These are phyloP conservation scores for Haplosporangium sp. DNA, from an alignment of 371 early-diverging fungal species.

Conservation along the genomic window DNA sequence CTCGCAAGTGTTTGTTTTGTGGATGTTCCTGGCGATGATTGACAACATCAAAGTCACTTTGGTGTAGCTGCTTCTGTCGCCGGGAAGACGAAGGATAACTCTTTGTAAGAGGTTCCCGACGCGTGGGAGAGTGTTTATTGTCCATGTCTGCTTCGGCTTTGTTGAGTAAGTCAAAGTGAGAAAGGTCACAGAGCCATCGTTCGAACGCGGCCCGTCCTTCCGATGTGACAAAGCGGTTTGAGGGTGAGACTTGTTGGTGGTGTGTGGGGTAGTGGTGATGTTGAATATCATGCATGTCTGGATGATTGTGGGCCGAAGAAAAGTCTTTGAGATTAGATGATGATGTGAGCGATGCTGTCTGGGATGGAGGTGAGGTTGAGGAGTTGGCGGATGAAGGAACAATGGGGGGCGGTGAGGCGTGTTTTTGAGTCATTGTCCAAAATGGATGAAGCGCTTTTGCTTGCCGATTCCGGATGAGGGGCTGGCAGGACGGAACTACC, in stretches of 20 bases:
- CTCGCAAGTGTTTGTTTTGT: no score
- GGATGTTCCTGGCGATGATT: no score
- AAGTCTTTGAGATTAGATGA: background rate
- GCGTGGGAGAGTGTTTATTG: no score
- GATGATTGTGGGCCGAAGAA: background rate
- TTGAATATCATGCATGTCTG: background rate
- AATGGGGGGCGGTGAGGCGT: background rate
- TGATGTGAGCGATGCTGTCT: background rate
- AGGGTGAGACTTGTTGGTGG: background rate
- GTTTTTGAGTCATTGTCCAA: background rate
- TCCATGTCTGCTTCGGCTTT: background rate
- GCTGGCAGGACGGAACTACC: no score
- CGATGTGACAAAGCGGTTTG: background rate
- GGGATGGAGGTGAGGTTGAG: background rate
- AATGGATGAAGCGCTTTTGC: no score
- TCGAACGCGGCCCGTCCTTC: background rate
- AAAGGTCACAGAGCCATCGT: background rate
- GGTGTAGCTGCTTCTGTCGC: no score
- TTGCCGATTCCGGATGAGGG: no score
- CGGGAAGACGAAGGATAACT: no score
- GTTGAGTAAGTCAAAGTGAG: background rate
- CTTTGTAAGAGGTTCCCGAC: no score
- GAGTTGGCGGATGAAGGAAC: background rate
- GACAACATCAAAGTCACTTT: no score
- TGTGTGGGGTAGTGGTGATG: background rate